phyloP scores from a whole-genome alignment of 129 eudicot species.

The Flaveria bidentis region DNA sequence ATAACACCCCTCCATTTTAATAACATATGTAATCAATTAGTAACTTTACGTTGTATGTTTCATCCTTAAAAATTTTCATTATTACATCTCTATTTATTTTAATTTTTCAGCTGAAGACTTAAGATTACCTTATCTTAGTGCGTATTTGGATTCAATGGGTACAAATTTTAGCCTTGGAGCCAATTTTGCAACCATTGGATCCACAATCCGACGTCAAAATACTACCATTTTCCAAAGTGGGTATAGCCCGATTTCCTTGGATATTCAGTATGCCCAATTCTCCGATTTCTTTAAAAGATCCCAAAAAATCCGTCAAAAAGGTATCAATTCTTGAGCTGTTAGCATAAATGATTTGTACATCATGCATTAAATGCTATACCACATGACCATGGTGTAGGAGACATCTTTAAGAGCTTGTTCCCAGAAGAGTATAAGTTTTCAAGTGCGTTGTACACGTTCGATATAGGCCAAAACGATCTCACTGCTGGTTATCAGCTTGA shows the following conservation, averaged over 20 bases:
- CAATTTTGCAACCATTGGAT: conserved; percentile 73
- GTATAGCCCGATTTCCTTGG: conserved; percentile 57
- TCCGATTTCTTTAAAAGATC: conserved; percentile 42
- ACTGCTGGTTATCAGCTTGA: conserved; percentile 76
- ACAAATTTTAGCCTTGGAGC: conserved; percentile 81
- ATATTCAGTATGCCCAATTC: conserved; percentile 48
- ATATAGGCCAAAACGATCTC: conserved; percentile 89
- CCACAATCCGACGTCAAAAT: conserved; percentile 68
- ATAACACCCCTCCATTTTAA: no score
- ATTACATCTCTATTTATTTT: not conserved
- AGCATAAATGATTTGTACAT: not conserved
- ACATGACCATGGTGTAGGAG: conserved; percentile 34
- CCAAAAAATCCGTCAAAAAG: conserved; percentile 46
- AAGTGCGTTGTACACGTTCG: conserved; percentile 65
- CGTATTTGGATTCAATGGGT: conserved; percentile 71
- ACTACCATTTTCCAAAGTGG: conserved; percentile 65
- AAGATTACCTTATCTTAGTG: conserved; percentile 56
- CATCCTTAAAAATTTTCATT: not conserved
- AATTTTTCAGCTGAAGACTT: conserved; percentile 58
- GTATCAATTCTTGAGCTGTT: conserved; percentile 23
- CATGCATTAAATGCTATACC: not conserved
- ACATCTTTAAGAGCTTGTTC: conserved; percentile 38
- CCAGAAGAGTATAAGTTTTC: conserved; percentile 51
- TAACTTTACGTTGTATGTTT: not conserved
- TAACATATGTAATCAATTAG: no score